Conservation (phyloP, 495 filamentous ascomycete species). For the Neurospora tetraspora region DNA sequence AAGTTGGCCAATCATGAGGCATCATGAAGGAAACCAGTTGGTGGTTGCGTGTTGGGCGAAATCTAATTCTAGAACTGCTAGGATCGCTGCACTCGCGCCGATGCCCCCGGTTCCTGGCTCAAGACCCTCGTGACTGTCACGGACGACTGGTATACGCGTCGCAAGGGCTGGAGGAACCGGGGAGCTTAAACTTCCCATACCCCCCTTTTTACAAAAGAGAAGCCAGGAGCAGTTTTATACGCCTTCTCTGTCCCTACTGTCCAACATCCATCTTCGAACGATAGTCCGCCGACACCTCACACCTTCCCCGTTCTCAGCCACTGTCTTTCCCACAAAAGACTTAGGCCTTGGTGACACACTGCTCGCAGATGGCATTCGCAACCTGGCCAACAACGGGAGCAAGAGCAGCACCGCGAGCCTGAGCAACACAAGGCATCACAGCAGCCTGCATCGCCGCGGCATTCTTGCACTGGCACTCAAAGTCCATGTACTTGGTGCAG, state of each 20-base stretch:
- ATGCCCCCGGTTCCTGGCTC: not conserved
- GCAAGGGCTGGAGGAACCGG: not conserved
- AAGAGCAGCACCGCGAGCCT: slow-evolving; percentile 1
- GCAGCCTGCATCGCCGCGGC: slow-evolving; percentile 6
- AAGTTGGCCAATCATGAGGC: not conserved
- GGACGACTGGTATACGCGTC: not conserved
- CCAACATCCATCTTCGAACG: not conserved
- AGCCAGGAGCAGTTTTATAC: not conserved
- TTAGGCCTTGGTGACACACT: not conserved
- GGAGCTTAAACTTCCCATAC: not conserved
- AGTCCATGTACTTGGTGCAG: slow-evolving; percentile 6
- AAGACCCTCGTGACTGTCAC: not conserved
- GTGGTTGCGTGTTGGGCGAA: not conserved
- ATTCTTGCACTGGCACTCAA: slow-evolving; percentile 10
- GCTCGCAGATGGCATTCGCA: slow-evolving; percentile 7
- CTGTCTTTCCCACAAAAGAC: not conserved
- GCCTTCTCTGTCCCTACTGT: not conserved
- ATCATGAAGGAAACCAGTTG: not conserved
- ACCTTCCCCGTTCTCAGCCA: not conserved
- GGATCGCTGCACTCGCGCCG: not conserved
- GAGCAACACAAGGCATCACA: slow-evolving; percentile 6
- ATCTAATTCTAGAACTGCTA: not conserved
- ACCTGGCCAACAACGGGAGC: slow-evolving; percentile 4
- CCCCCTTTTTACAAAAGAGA: not conserved
- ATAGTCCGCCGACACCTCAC: not conserved